phyloP scores from a whole-genome alignment of 805 yeast genomes.

The Teunomyces gatunensis region DNA sequence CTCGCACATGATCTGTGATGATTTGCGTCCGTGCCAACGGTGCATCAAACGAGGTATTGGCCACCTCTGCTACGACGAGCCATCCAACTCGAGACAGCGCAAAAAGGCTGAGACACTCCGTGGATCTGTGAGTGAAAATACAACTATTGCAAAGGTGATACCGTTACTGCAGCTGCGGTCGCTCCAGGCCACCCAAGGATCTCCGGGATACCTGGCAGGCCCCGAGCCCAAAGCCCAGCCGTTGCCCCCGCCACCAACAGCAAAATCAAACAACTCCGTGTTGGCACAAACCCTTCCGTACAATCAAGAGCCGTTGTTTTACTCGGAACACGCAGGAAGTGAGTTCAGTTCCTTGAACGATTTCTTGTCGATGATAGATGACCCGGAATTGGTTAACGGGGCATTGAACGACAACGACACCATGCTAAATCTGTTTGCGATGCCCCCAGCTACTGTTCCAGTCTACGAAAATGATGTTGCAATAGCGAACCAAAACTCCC shows the following conservation, averaged over 20 bases:
- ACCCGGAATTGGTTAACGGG: conserved; percentile 63
- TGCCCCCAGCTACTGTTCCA: background rate
- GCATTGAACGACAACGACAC: conserved; percentile 25
- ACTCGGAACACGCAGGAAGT: conserved; percentile 88
- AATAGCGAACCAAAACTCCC: conserved; percentile 1
- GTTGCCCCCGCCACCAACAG: conserved; percentile 5
- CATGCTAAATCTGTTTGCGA: conserved; percentile 2
- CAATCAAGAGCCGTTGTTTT: conserved; percentile 74
- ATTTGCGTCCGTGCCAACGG: conserved; percentile 69
- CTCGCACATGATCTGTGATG: conserved; percentile 93
- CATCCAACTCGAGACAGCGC: conserved; percentile 42
- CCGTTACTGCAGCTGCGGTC: conserved; percentile 3
- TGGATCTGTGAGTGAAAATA: conserved; percentile 4
- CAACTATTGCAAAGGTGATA: conserved; percentile 1
- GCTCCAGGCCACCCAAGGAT: conserved; percentile 2
- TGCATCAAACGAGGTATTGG: conserved; percentile 87
- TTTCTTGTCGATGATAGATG: conserved; percentile 86
- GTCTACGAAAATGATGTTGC: background rate
- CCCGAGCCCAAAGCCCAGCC: background rate
- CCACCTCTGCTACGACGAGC: conserved; percentile 80
- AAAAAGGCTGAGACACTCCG: conserved; percentile 32
- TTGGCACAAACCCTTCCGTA: conserved; percentile 41
- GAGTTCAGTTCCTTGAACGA: conserved; percentile 89
- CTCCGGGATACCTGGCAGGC: conserved; percentile 2
- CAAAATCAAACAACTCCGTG: conserved; percentile 15